Base-by-base conservation (phyloP, 306 rosid genomes). In the Clitoria ternatea region DNA sequence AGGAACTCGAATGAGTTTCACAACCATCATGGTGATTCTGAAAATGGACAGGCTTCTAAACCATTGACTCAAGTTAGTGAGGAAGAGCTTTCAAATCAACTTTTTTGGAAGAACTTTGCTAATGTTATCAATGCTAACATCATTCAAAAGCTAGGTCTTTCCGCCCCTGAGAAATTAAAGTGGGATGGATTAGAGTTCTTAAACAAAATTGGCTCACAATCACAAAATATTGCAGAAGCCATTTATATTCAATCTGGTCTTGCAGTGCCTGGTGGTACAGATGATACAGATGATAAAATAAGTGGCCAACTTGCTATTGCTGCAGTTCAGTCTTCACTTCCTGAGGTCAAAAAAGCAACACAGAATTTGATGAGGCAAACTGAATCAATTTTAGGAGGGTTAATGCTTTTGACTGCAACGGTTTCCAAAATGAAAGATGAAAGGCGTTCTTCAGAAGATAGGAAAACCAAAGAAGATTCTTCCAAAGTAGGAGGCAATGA, bases 131-230 rank as follows among this genome's bases (percentile, higher is more conserved):
- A 77, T 83, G 86, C 83, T 75, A 85, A 82, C 72, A 75, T 93
- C 33, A 94, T 72, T 79, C 87, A 87, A 85, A 93, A 87, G 82
- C 73, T 88, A 39, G 98, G 97, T 73, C 76, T 88, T 42, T 82
- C 92, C 45, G 80, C 80, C 79, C 85, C 89, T 10, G 94, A 84
- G 76, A 84, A 90, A 75, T 67, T 93, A 24, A 93, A 88, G 81
- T 93, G 97, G 97, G 97, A 93, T 74, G 94, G 92, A 40, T 82
- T 90, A 67, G 98, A 88, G 68, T 81, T 86, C n/a, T 75, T 93
- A 70, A 83, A 85, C 79, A 87, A 62, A 71, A 77, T 85, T 71
- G 98, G 98, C 42, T 81, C 80, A 76, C 97, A 93, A 81, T 89
- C 96, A 1, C 88, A 40, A 78, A 79, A 81, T 80, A 74, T 70